Base-by-base conservation (phyloP, 192 early-diverging fungal species). In the Backusella australiensis region DNA sequence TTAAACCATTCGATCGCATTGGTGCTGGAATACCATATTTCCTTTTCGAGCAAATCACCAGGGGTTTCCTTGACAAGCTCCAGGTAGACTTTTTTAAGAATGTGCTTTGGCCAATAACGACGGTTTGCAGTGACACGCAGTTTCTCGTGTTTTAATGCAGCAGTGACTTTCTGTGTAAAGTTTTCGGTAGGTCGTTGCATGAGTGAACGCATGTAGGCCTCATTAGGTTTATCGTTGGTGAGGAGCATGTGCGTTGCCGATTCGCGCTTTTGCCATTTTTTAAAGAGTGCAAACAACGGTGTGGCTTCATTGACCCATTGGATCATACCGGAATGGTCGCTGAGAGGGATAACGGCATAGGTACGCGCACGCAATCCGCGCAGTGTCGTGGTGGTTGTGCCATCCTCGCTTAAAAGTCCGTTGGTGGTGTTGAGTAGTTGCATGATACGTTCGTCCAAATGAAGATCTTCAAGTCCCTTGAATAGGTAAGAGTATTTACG, bases 391-490 rank as follows among this genome's bases (percentile, higher is more conserved):
- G 82, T 68, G 3, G 84, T 56, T 23, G 23, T 63, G 39, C 87
- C 87, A 75, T 94, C 90, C 12, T 85, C 75, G 32, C 78, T 68
- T 3, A 96, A 74, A 36, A 96, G 76, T 0, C 79, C 73, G 67
- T 96, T 95, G 32, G 86, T 80, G 17, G 86, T 90, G 19, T 79
- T 72, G 0, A 96, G 32, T 4, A 94, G 75, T 79, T 97, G 96
- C 89, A 97, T 96, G 7, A 96, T 90, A 41, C 95, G 86, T 76
- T 98, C 95, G 75, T 99, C 97, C 49, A 97, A 79, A 78, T 96
- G 94, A 67, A 97, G 77, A 83, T 98, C 95, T 81, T 99, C 97
- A 41, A 90, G 82, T 2, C 97, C 97, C 78, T 99, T 99, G 35
- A 99, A 89, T 3, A 99, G 83, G 67, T 93, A 99, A 21, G 89